Conservation (phyloP, 352 stramenopile species). For the Globisporangium paddicum region DNA sequence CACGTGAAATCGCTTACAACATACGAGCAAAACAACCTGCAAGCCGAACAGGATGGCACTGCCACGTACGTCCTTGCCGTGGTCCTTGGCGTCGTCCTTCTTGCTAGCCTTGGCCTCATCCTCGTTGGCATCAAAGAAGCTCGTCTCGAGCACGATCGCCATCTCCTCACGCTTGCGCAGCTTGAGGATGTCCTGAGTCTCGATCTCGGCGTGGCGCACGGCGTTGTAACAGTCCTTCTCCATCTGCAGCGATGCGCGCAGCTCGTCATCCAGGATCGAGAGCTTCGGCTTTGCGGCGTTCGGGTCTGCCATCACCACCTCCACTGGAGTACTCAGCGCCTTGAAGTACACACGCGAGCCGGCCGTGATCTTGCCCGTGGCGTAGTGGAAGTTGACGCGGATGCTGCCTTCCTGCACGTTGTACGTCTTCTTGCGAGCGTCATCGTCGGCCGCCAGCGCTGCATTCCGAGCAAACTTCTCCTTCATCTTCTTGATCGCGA, state of each 20-base stretch:
- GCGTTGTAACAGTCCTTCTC: constrained; percentile 92
- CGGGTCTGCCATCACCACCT: constrained; percentile 71
- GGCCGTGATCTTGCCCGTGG: constrained; percentile 89
- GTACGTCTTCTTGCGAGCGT: constrained; percentile 89
- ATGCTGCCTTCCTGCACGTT: constrained; percentile 89
- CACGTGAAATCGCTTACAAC: neutral
- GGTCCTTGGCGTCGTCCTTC: constrained; percentile 63
- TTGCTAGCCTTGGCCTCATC: constrained; percentile 57
- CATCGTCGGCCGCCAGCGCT: constrained; percentile 45
- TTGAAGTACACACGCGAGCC: constrained; percentile 81
- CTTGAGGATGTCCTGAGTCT: constrained; percentile 91
- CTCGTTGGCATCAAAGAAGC: constrained; percentile 76
- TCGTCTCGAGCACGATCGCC: constrained; percentile 78
- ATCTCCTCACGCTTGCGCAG: constrained; percentile 86
- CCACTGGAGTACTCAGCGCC: constrained; percentile 52
- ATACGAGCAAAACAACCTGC: neutral
- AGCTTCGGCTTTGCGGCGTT: constrained; percentile 59
- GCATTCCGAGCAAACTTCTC: constrained; percentile 87
- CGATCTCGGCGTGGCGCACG: constrained; percentile 81
- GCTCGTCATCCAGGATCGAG: constrained; percentile 71
- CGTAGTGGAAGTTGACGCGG: constrained; percentile 89
- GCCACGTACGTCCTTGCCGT: constrained; percentile 52
- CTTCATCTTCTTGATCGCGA: constrained; percentile 92
- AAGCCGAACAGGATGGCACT: neutral
- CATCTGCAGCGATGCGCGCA: constrained; percentile 59